phyloP scores from a whole-genome alignment of 495 filamentous ascomycete genomes.

The Penicillium desertorum region DNA sequence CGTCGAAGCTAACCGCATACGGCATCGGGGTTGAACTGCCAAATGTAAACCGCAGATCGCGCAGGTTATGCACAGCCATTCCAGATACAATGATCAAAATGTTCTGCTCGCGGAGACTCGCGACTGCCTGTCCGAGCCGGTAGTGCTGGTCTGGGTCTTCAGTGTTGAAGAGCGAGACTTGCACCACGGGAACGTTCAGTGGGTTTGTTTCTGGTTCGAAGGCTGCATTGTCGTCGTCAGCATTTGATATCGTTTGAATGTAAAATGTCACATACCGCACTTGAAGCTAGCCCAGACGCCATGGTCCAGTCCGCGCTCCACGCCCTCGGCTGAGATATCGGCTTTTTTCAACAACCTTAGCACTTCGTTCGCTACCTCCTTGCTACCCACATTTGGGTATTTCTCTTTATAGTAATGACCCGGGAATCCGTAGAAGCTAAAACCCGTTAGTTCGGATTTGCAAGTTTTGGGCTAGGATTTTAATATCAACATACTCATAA shows the following conservation, averaged over 20 bases:
- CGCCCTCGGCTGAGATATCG: slow-evolving; percentile 62
- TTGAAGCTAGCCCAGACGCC: slow-evolving; percentile 77
- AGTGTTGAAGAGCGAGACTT: slow-evolving; percentile 70
- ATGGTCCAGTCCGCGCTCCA: slow-evolving; percentile 74
- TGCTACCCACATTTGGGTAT: slow-evolving; percentile 68
- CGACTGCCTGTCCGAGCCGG: slow-evolving; percentile 66
- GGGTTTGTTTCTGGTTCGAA: slow-evolving; percentile 75
- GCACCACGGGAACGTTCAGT: slow-evolving; percentile 73
- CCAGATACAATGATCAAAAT: slow-evolving; percentile 75
- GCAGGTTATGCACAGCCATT: slow-evolving; percentile 86
- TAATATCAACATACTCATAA: slow-evolving; percentile 66
- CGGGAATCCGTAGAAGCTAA: slow-evolving; percentile 78
- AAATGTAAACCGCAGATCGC: slow-evolving; percentile 56
- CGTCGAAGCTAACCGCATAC: slow-evolving; percentile 75
- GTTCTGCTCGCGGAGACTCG: slow-evolving; percentile 65
- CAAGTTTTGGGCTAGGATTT: not conserved
- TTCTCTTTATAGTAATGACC: slow-evolving; percentile 57
- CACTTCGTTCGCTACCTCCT: slow-evolving; percentile 64
- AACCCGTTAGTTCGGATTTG: not conserved
- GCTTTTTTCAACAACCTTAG: slow-evolving; percentile 56
- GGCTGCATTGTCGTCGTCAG: slow-evolving; percentile 34
- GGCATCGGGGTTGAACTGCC: slow-evolving; percentile 52
- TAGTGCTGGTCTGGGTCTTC: slow-evolving; percentile 73
- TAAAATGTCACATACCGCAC: slow-evolving; percentile 45
- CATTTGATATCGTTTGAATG: not conserved